Percentiles rank a stretch among this genome's conserved stretches.
Evolutionary conservation across 306 rosid genomes (phyloP).

Genomic region (Arachis hypogaea): DNA sequence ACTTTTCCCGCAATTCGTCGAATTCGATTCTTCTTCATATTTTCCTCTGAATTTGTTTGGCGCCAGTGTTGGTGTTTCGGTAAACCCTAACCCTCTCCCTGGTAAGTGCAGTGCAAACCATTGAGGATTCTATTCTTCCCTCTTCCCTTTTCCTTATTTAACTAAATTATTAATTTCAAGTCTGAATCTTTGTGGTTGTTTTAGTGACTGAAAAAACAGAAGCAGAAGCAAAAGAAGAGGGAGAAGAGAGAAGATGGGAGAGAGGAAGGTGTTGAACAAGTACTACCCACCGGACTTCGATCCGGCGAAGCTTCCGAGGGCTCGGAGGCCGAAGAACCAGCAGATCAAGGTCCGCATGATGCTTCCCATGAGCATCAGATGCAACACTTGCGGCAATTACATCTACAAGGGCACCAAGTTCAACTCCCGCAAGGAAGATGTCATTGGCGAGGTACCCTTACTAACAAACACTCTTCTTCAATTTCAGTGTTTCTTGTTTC

Average conservation of each 20-base stretch:
- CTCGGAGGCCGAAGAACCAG: constrained; percentile 71
- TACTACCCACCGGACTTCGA: constrained; percentile 95
- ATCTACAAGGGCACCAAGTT: constrained; percentile 59
- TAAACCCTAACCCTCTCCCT: too few species aligned
- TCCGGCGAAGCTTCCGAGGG: constrained; percentile 79
- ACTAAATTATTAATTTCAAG: too few species aligned
- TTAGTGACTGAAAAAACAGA: neutral
- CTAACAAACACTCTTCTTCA: neutral
- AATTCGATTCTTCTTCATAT: too few species aligned
- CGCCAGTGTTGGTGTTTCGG: too few species aligned
- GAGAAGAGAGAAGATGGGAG: constrained; percentile 70
- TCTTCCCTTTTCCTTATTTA: too few species aligned
- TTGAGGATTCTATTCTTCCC: neutral
- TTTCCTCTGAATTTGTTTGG: too few species aligned
- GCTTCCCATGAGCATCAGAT: constrained; percentile 98
- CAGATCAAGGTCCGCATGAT: constrained; percentile 97
- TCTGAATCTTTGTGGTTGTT: neutral
- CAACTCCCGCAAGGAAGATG: constrained; percentile 57
- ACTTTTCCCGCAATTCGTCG: too few species aligned
- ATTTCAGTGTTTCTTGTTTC: neutral
- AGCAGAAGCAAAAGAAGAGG: neutral
- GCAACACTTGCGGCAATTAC: constrained; percentile 75
- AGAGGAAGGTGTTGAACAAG: constrained; percentile 86
- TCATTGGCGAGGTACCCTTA: constrained; percentile 48
- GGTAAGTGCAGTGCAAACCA: too few species aligned